phyloP scores from a whole-genome alignment of 139 green algal genomes.

The Picocystis salinarum region DNA sequence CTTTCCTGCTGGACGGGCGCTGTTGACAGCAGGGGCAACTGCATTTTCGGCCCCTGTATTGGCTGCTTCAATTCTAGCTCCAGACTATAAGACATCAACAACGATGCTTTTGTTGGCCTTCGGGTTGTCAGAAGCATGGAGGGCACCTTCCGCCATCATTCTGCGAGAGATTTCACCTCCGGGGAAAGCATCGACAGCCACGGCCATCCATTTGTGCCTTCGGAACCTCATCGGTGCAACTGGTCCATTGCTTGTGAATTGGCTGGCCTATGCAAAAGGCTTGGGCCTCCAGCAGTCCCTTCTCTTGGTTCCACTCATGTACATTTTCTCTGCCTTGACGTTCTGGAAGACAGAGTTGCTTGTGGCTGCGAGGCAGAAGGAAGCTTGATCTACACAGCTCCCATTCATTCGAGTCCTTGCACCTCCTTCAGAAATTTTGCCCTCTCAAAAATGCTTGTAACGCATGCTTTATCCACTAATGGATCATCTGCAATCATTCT shows the following conservation, averaged over 20 bases:
- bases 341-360: constrained; percentile 44
- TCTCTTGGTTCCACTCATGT: constrained; percentile 51
- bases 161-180: constrained; percentile 36
- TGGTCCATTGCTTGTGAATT: constrained; percentile 42
- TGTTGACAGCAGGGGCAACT: constrained; percentile 26
- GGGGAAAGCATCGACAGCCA: constrained; percentile 27
- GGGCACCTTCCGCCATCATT: constrained; percentile 59
- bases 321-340: constrained; percentile 28
- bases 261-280: constrained; percentile 8
- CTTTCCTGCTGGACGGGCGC: constrained; percentile 24
- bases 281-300: constrained; percentile 53
- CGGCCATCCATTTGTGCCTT: constrained; percentile 56
- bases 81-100: constrained; percentile 41
- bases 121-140: constrained; percentile 59
- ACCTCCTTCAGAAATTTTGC: too few species aligned
- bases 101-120: constrained; percentile 53
- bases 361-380: too few species aligned
- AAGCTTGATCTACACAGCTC: too few species aligned
- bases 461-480: too few species aligned
- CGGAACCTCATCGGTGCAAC: constrained; percentile 58
- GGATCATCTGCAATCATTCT: too few species aligned
- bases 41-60: constrained; percentile 46
- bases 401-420: too few species aligned
- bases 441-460: too few species aligned
- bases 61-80: constrained; percentile 33